Evolutionary conservation across 164 flowering plant species (phyloP).

Genomic region (Stephania japonica): DNA sequence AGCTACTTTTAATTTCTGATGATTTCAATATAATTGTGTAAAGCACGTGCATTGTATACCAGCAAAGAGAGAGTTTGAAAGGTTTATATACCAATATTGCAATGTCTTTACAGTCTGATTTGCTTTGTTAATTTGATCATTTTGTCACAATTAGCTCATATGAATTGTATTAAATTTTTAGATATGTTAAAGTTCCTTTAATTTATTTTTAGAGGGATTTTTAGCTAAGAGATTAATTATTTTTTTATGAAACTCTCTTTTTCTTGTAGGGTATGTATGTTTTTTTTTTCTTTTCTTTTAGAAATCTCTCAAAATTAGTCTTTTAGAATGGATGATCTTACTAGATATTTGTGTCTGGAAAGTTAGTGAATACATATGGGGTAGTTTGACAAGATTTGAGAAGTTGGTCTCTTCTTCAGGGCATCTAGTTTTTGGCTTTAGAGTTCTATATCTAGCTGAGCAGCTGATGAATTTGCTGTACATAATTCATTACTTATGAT

Average conservation of each 20-base stretch:
- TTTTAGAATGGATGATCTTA: too few species aligned
- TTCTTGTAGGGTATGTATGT: background rate
- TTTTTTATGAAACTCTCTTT: background rate
- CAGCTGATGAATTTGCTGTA: background rate
- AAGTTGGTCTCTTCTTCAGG: background rate
- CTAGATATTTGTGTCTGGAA: background rate
- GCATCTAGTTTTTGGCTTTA: background rate
- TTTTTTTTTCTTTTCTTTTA: background rate
- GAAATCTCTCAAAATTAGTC: background rate
- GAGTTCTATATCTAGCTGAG: background rate
- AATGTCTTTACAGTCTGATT: background rate
- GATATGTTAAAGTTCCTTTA: background rate
- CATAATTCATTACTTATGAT: background rate
- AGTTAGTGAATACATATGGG: background rate
- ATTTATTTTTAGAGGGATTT: too few species aligned
- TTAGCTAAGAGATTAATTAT: too few species aligned
- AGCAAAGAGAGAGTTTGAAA: slow-evolving; percentile 7
- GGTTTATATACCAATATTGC: background rate
- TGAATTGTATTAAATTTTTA: too few species aligned
- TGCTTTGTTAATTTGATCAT: background rate
- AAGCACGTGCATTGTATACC: slow-evolving; percentile 20
- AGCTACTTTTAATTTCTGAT: slow-evolving; percentile 3
- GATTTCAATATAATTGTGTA: slow-evolving; percentile 15
- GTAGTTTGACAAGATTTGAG: background rate
- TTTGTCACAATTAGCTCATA: background rate